Evolutionary conservation across 169 alveolate species (phyloP), one percentile per base, ranked within the genome.

Genomic region (Blepharisma undulans): DNA sequence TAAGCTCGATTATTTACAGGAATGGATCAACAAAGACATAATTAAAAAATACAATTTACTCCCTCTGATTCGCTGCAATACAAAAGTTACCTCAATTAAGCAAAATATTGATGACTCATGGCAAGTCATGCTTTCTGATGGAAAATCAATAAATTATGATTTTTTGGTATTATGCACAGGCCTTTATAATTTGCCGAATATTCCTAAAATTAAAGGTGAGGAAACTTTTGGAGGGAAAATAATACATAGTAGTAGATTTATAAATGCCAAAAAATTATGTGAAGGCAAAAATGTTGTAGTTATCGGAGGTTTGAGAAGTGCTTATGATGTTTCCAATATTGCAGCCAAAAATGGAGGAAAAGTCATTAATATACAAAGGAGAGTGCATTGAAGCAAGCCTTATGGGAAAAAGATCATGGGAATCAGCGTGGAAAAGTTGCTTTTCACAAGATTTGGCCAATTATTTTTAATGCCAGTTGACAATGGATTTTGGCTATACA

Each of bases 211-310:
- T 32, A 60, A 72, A 7, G 66, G 66, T 29, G n/a, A 19, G 5
- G 22, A 27, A 4, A 22, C 2, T 19, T 86, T 86, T 72, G 71
- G 30, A 72, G 91, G 91, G 29, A 86, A 86, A 86, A 34, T 86
- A 27, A n/a, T 86, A 19, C 91, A 86, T 85, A 86, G 91, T 25
- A 61, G 84, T 6, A 85, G 71, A 27, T 86, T 86, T 32, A 86
- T 86, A 21, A 86, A 86, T 32, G 84, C 61, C 48, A 25, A 86
- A 86, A 72, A 72, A 19, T 25, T 25, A 30, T 61, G 48, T 29
- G 36, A 86, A 30, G 84, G 84, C 6, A 86, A 86, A 86, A 86
- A 86, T 25, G 84, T 86, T 71, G 14, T 72, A n/a, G 91, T 86
- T 21, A 7, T 86, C 5, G 91, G 91, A 21, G 72, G 91, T 16